Evolutionary conservation across 2,329 filamentous ascomycete species (phyloP).

Genomic region (Akanthomyces lecanii): DNA sequence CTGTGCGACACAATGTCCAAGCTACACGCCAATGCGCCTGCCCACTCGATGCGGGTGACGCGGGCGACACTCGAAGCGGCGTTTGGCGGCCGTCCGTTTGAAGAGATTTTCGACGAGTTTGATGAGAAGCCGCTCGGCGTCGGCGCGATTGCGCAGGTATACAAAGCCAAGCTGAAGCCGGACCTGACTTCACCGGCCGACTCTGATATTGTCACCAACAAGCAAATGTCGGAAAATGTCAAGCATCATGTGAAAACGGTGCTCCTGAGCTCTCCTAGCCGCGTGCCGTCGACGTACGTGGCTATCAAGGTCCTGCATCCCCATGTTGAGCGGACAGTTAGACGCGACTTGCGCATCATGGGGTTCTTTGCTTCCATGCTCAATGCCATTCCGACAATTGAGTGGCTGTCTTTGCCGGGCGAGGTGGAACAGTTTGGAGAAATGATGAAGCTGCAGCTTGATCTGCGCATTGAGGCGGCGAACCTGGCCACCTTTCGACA

Average conservation of each 20-base stretch:
- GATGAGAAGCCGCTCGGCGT: constrained; percentile 85
- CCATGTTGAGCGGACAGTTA: constrained; percentile 80
- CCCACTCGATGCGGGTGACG: constrained; percentile 78
- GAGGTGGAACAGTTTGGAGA: constrained; percentile 92
- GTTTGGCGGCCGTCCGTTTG: constrained; percentile 74
- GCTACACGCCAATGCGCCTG: constrained; percentile 89
- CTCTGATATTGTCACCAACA: constrained; percentile 41
- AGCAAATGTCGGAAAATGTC: constrained; percentile 63
- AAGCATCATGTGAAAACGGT: constrained; percentile 78
- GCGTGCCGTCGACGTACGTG: constrained; percentile 87
- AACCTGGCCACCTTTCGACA: constrained; percentile 85
- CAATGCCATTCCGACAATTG: constrained; percentile 86
- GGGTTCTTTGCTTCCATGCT: constrained; percentile 79
- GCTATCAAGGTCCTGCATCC: constrained; percentile 96
- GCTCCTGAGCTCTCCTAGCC: constrained; percentile 78
- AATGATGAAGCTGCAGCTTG: constrained; percentile 98
- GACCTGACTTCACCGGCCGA: constrained; percentile 64
- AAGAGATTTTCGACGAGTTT: constrained; percentile 96
- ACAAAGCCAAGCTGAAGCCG: constrained; percentile 86
- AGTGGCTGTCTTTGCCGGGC: constrained; percentile 94
- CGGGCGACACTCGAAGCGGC: constrained; percentile 75
- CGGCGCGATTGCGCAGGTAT: constrained; percentile 95
- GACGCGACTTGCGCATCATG: constrained; percentile 94
- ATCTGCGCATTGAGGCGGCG: constrained; percentile 88
- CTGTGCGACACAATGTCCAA: constrained; percentile 93